Conservation (phyloP, 768 basidiomycete genomes). For the Neoboletus brunneissimus region DNA sequence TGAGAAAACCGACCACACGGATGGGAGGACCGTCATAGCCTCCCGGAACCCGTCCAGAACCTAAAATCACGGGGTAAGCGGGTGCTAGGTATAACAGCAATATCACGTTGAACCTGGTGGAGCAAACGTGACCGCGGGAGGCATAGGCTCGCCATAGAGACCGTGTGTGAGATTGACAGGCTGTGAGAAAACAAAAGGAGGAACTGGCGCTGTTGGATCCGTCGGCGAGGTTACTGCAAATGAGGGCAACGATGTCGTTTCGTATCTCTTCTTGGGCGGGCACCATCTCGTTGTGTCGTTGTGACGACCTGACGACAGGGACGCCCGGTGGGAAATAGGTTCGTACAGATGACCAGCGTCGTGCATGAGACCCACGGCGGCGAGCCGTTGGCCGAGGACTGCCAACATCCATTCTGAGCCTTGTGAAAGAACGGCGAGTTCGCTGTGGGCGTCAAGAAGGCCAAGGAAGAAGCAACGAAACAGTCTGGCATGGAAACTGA, state of each 20-base stretch:
- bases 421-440: neutral
- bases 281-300: neutral
- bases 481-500: conserved; percentile 10
- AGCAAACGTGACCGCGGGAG: neutral
- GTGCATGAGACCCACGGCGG: neutral
- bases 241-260: neutral
- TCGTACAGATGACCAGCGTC: neutral
- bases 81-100: neutral
- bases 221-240: neutral
- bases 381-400: neutral
- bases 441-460: neutral
- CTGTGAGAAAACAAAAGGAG: neutral
- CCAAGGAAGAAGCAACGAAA: conserved; percentile 14
- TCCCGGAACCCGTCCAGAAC: neutral
- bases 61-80: neutral
- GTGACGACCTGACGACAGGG: neutral
- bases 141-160: neutral
- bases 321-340: neutral
- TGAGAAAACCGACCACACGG: neutral
- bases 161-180: neutral
- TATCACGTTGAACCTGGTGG: neutral
- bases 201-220: neutral
- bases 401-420: neutral
- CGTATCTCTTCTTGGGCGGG: conserved; percentile 13
- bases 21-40: neutral